A percentile compares a stretch with the other conserved stretches of the same genome.
phyloP scores from a whole-genome alignment of 140 eudicot species.

The Erigeron philadelphicus region DNA sequence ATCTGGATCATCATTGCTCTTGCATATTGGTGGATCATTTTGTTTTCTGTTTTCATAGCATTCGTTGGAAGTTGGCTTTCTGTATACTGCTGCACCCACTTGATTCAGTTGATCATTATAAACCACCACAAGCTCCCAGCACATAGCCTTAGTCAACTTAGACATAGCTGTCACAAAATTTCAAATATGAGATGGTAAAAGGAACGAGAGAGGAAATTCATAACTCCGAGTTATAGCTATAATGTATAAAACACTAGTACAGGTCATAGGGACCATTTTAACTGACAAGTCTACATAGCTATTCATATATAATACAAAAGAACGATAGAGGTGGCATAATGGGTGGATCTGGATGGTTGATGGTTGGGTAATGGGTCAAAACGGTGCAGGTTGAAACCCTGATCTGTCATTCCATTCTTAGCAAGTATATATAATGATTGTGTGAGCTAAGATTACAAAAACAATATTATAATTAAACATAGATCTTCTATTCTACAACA shows the following conservation, averaged over 20 bases:
- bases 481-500: not conserved
- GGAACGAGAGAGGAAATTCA: not conserved
- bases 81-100: constrained; percentile 42
- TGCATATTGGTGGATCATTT: constrained; percentile 41
- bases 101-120: constrained; percentile 32
- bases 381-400: not conserved
- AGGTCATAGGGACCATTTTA: too few relatives aligned
- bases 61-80: constrained; percentile 41
- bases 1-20: constrained; percentile 41
- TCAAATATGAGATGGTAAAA: constrained; percentile 16
- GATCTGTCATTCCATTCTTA: too few relatives aligned
- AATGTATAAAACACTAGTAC: too few relatives aligned
- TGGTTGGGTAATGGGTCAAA: not conserved
- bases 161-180: constrained; percentile 37
- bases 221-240: too few relatives aligned
- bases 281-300: too few relatives aligned
- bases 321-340: not conserved
- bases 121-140: constrained; percentile 40
- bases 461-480: too few relatives aligned
- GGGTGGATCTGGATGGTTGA: not conserved
- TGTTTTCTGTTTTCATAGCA: constrained; percentile 39
- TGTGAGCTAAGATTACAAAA: too few relatives aligned
- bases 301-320: too few relatives aligned
- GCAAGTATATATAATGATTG: too few relatives aligned
- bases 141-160: constrained; percentile 46